Percentiles rank a stretch among this genome's conserved stretches.
These are phyloP conservation scores for Aureobasidium sp. DNA, from an alignment of 2,329 filamentous ascomycete species.

Conservation along the genomic window DNA sequence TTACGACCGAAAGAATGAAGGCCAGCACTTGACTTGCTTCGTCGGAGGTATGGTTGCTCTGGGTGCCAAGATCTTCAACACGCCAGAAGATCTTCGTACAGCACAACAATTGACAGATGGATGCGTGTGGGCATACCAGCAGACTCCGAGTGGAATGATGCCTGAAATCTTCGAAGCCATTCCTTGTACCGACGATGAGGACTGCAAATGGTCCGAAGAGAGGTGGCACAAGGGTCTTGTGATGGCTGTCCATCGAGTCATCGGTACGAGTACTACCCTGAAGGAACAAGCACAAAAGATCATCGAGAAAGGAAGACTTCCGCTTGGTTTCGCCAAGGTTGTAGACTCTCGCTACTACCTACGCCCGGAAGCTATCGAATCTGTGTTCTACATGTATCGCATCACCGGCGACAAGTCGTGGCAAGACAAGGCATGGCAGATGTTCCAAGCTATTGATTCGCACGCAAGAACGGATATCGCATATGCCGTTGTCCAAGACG, in stretches of 20 bases:
- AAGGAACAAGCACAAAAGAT: constrained; percentile 23
- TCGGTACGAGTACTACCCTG: constrained; percentile 17
- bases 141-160: constrained; percentile 53
- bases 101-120: constrained; percentile 55
- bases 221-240: constrained; percentile 36
- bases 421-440: constrained; percentile 65
- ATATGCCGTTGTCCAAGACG: constrained; percentile 60
- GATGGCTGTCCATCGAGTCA: constrained; percentile 27
- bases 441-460: constrained; percentile 60
- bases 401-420: constrained; percentile 60
- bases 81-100: constrained; percentile 47
- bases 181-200: constrained; percentile 32
- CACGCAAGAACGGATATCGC: constrained; percentile 57
- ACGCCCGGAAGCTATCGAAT: constrained; percentile 73
- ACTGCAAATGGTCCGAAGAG: constrained; percentile 42
- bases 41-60: constrained; percentile 64
- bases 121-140: constrained; percentile 56
- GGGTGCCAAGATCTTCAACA: constrained; percentile 54
- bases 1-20: constrained; percentile 30
- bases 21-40: constrained; percentile 64
- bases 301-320: constrained; percentile 40
- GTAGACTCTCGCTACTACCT: constrained; percentile 56
- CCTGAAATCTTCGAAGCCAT: constrained; percentile 52
- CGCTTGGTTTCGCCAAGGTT: constrained; percentile 50
- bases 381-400: constrained; percentile 70